Evolutionary conservation across 2,329 filamentous ascomycete species (phyloP).

Genomic region (Malbranchea cinnamomea): DNA sequence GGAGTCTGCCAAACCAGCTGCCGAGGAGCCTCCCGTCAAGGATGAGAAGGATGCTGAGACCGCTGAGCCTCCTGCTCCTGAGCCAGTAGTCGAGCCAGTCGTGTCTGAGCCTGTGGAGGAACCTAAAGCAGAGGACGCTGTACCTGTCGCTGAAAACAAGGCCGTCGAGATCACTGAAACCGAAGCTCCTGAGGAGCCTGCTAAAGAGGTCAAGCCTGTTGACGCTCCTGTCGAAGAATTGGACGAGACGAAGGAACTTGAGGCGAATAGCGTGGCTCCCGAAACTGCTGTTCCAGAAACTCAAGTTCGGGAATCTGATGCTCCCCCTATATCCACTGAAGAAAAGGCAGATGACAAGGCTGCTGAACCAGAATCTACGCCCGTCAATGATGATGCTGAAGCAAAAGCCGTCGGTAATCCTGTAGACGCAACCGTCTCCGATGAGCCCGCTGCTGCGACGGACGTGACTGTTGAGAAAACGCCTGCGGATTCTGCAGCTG

Average conservation of each 20-base stretch:
- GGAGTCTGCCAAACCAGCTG: background rate
- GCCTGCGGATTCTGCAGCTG: conserved; percentile 6
- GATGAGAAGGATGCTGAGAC: background rate
- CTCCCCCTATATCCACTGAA: too few relatives aligned
- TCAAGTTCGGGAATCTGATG: too few relatives aligned
- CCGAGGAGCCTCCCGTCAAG: background rate
- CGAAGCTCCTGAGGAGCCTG: conserved; percentile 1
- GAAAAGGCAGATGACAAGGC: too few relatives aligned
- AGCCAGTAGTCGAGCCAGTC: background rate
- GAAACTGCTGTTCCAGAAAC: too few relatives aligned
- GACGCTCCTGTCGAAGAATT: conserved; percentile 1
- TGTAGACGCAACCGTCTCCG: too few relatives aligned
- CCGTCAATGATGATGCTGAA: too few relatives aligned
- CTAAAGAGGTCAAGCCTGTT: background rate
- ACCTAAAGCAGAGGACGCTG: background rate
- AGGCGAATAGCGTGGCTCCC: too few relatives aligned
- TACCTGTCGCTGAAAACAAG: background rate
- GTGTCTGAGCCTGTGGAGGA: background rate
- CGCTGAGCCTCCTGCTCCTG: background rate
- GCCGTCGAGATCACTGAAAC: background rate
- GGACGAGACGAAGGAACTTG: too few relatives aligned
- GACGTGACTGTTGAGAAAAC: background rate
- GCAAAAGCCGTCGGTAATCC: too few relatives aligned
- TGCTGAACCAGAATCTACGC: too few relatives aligned
- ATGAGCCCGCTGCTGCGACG: background rate